phyloP scores from a whole-genome alignment of 257 asterid species.

The Linaria vulgaris region DNA sequence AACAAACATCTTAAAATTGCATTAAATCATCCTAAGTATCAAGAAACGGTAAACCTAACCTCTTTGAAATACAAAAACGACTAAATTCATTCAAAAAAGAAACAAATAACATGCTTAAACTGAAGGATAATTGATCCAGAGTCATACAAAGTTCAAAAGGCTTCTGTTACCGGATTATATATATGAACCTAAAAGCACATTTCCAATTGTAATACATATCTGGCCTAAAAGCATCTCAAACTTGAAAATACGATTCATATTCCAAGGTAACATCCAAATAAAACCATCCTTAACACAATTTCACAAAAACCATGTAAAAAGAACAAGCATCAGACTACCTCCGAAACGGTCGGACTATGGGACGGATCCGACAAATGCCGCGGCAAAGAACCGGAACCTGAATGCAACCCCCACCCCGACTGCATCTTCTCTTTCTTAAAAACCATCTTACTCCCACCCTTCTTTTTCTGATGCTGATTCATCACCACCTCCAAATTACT shows the following conservation, averaged over 20 bases:
- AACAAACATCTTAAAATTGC: too few relatives aligned
- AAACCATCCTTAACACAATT: constrained; percentile 6
- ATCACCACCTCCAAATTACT: constrained; percentile 15
- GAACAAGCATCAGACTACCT: constrained; percentile 41
- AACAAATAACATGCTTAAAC: background rate
- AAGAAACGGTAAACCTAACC: background rate
- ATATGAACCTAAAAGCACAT: too few relatives aligned
- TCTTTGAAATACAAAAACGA: background rate
- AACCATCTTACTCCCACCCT: constrained; percentile 27
- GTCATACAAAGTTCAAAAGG: background rate
- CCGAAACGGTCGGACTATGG: constrained; percentile 64
- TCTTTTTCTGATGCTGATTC: constrained; percentile 27
- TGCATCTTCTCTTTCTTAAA: constrained; percentile 44
- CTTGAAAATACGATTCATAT: too few relatives aligned
- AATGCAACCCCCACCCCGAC: constrained; percentile 23
- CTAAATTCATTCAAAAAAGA: background rate
- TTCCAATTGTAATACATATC: too few relatives aligned
- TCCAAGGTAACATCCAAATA: constrained; percentile 3
- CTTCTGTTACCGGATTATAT: constrained; percentile 23
- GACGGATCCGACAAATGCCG: constrained; percentile 85
- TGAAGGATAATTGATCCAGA: background rate
- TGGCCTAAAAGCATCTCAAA: too few relatives aligned
- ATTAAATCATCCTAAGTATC: background rate
- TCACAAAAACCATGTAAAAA: too few relatives aligned
- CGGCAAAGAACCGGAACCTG: constrained; percentile 35